phyloP scores from a whole-genome alignment of 805 yeast species.

The Candida insectorum region DNA sequence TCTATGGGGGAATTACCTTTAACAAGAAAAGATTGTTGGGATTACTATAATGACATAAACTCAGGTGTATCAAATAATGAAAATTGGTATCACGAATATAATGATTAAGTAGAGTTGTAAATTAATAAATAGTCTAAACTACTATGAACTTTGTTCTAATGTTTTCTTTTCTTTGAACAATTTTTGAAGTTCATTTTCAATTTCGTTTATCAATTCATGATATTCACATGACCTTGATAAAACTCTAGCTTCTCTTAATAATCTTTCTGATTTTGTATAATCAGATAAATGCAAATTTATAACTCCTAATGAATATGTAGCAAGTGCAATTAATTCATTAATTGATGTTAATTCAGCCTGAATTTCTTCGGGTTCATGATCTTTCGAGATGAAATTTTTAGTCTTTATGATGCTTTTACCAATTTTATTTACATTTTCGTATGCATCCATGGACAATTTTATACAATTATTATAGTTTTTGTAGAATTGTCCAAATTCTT shows the following conservation, averaged over 20 bases:
- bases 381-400: slow-evolving; percentile 7
- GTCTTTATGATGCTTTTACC: slow-evolving; percentile 19
- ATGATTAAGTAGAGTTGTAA: too few relatives aligned
- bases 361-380: background rate
- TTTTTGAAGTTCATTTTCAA: slow-evolving; percentile 64
- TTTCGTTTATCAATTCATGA: slow-evolving; percentile 56
- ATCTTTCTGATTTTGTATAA: slow-evolving; percentile 53
- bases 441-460: slow-evolving; percentile 28
- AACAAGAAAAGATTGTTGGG: slow-evolving; percentile 38
- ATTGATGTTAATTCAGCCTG: slow-evolving; percentile 18
- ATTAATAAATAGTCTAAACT: too few relatives aligned
- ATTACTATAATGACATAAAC: slow-evolving; percentile 23
- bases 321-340: slow-evolving; percentile 69
- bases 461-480: slow-evolving; percentile 18
- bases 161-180: slow-evolving; percentile 34
- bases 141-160: too few relatives aligned
- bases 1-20: slow-evolving; percentile 34
- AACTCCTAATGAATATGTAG: slow-evolving; percentile 85
- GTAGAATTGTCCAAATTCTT: slow-evolving; percentile 22
- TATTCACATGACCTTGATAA: slow-evolving; percentile 68
- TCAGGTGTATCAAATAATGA: slow-evolving; percentile 12
- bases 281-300: slow-evolving; percentile 60
- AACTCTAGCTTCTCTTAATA: slow-evolving; percentile 64
- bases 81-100: slow-evolving; percentile 19
- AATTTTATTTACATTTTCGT: slow-evolving; percentile 32